Percentiles rank a stretch among this genome's conserved stretches.
These are phyloP conservation scores for Talaromyces sp. DNA, from an alignment of 2,329 filamentous ascomycete genomes.

Conservation along the genomic window DNA sequence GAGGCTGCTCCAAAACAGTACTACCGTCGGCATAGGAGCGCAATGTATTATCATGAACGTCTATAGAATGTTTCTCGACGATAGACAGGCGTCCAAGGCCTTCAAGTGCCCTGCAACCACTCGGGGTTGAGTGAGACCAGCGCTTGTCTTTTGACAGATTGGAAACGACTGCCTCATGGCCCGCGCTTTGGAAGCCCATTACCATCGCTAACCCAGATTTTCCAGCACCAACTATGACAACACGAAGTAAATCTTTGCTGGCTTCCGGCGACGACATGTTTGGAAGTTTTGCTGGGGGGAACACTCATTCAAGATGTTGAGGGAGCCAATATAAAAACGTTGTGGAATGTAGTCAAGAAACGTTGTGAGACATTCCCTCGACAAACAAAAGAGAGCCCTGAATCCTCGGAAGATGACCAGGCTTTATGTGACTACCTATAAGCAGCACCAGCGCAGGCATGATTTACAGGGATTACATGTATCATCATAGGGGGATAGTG, in stretches of 20 bases:
- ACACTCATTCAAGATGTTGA: too few species aligned
- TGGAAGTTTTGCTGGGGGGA: not conserved
- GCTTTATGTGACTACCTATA: too few species aligned
- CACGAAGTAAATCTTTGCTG: not conserved
- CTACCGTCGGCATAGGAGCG: not conserved
- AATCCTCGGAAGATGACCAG: too few species aligned
- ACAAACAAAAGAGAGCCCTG: too few species aligned
- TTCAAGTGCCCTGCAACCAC: not conserved
- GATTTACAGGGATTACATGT: too few species aligned
- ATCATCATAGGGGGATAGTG: too few species aligned
- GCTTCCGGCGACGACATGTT: not conserved
- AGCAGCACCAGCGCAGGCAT: too few species aligned
- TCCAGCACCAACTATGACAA: not conserved
- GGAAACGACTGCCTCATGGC: not conserved
- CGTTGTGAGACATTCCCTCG: not conserved
- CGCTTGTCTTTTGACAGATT: not conserved
- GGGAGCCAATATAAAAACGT: too few species aligned
- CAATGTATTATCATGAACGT: not conserved
- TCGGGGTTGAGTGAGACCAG: not conserved
- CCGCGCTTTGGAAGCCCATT: not conserved
- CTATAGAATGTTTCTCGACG: not conserved
- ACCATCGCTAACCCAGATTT: not conserved
- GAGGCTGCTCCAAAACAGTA: not conserved
- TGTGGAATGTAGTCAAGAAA: too few species aligned
- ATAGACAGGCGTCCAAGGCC: not conserved